These are phyloP conservation scores for Termitomyces sp. DNA, from an alignment of 768 basidiomycete species.

Conservation along the genomic window DNA sequence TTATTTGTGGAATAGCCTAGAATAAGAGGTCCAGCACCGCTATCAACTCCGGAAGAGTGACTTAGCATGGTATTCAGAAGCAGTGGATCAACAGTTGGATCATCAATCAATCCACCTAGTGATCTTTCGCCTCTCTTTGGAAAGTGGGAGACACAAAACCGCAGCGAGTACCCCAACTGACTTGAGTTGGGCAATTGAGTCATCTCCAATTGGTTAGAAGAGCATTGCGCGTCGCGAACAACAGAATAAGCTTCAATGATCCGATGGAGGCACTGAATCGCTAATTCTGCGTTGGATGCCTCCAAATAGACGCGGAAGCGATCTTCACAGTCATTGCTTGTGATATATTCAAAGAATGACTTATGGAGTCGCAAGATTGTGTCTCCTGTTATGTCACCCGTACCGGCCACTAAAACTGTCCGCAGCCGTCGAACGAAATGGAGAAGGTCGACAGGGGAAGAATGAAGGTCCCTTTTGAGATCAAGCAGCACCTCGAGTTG, in stretches of 20 bases:
- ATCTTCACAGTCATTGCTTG: neutral
- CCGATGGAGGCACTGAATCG: neutral
- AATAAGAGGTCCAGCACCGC: neutral
- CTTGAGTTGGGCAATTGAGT: neutral
- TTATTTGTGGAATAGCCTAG: neutral
- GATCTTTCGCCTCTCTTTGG: neutral
- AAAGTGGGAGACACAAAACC: constrained; percentile 8
- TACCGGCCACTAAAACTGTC: constrained; percentile 3
- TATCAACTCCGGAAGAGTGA: neutral
- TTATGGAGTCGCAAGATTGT: constrained; percentile 2
- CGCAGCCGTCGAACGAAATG: constrained; percentile 7
- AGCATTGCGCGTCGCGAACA: neutral
- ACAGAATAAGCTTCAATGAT: neutral
- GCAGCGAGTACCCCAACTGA: neutral
- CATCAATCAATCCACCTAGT: neutral
- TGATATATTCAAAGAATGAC: constrained; percentile 11
- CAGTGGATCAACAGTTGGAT: neutral
- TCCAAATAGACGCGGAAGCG: constrained; percentile 5
- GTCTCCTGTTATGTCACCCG: neutral
- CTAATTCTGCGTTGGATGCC: neutral
- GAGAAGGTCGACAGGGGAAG: neutral
- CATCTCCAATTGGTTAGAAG: neutral
- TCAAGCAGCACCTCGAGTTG: constrained; percentile 2
- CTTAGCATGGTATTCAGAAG: neutral
- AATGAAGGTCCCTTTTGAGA: neutral